Conservation (phyloP, 257 asterid genomes). For the Penstemon newberryi region DNA sequence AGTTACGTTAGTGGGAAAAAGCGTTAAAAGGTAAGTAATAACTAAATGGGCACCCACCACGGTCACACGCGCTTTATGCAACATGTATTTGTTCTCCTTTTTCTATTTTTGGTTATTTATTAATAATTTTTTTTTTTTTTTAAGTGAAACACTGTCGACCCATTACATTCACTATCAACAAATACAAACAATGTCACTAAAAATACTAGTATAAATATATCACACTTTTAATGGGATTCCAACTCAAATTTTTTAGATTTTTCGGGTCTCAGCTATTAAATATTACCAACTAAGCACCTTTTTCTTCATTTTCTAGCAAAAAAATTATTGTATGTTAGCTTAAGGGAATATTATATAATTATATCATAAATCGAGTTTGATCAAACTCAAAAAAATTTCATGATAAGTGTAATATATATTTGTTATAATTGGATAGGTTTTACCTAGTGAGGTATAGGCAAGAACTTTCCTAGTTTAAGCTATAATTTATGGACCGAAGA, state of each 20-base stretch:
- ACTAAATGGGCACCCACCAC: slow-evolving; percentile 41
- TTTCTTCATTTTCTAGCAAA: neutral
- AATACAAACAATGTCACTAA: neutral
- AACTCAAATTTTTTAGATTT: no score
- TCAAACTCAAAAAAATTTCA: no score
- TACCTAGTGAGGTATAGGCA: no score
- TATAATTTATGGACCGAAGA: no score
- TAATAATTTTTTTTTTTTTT: slow-evolving; percentile 12
- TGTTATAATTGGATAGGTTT: no score
- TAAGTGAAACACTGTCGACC: neutral
- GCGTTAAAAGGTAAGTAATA: slow-evolving; percentile 17
- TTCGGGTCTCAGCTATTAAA: neutral
- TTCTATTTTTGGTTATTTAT: neutral
- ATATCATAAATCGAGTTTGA: no score
- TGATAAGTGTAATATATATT: no score
- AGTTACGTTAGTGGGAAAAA: slow-evolving; percentile 46
- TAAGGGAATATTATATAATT: no score
- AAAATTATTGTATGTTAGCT: no score
- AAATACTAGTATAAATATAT: neutral
- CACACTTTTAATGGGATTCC: no score
- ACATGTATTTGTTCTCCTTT: neutral
- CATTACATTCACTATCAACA: neutral
- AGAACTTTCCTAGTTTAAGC: no score
- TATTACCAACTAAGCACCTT: neutral
- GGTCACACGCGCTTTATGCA: slow-evolving; percentile 24